Base-by-base conservation (phyloP, 768 basidiomycete genomes). In the Gymnopilus junonius region DNA sequence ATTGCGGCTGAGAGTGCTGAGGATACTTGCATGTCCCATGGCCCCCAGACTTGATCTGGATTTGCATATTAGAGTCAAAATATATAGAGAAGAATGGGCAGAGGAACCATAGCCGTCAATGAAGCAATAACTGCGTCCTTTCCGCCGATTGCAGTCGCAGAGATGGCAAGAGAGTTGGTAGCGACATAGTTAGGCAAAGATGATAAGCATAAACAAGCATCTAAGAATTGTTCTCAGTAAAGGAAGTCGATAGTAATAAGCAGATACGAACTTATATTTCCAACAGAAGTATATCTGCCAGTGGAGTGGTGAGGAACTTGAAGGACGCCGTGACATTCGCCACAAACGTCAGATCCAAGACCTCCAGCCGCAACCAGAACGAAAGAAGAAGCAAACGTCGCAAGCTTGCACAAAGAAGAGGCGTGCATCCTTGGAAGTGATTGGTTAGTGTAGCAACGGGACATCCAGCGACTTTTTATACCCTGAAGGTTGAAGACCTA, bases 161-260 rank as follows among this genome's bases (percentile, higher is more conserved):
- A 50, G 8, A 73, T 62, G 5, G 75, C 71, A n/a, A 77, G 48
- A 0, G 65, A 7, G 55, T 81, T 76, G 6, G 75, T 73, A 6
- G 69, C 21, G 3, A 83, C 54, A 64, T 81, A 79, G 25, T 57
- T 57, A 0, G 77, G 75, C 31, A 84, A 59, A 7, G 59, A 71
- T 15, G 82, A 80, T 15, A 80, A 31, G 62, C 84, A 85, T 32
- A 83, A 65, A 51, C 84, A 85, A 3, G 75, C 68, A 40, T 76
- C 82, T 83, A 57, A 10, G 0, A 15, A 50, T 39, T 39, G 21
- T 14, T 7, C 37, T 50, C 29, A 63, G n/a, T 34, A 31, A 32
- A 14, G 43, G 15, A 7, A 43, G 29, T 12, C 4, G 45, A 35
- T 12, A 53, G 10, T 8, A 6, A 15, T 21, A 55, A 10, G 48